Evolutionary conservation across 2,329 filamentous ascomycete genomes (phyloP), one percentile per base, ranked within the genome.

Genomic region (Chalaropsis thielavioides): DNA sequence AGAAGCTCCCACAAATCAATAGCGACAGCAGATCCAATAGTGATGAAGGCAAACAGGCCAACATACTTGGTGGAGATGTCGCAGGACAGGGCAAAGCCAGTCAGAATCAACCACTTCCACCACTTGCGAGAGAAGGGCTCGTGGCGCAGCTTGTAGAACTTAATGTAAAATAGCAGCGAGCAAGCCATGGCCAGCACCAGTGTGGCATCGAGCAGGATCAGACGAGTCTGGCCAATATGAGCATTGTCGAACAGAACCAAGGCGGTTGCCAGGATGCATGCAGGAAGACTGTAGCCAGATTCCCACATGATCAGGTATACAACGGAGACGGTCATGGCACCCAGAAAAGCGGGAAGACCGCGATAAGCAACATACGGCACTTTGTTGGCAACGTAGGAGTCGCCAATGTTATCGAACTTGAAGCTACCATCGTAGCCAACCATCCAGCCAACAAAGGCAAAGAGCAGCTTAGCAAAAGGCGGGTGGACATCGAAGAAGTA

Each of bases 401-500:
- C 94, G 73, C 94, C 94, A 75, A 99, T 99, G 79, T 97, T 99
- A 71, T 99, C 94, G 76, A 99, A 99, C 73, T 96, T 85, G 78
- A 97, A 99, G 73, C 92, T 86, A 70, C 94, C 94, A 78, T 97
- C 90, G 75, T 95, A 99, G 72, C 94, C 94, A 63, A 97, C 89
- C 64, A 97, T 83, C 94, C 94, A 99, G 74, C 94, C 94, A 78
- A 96, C 91, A 69, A 96, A 84, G 70, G 92, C 94, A 74, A 97
- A 97, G 62, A 99, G 86, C 67, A 99, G 90, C 81, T 99, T 99
- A 76, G 90, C 94, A 71, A 99, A 95, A 17, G 94, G 94, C 70
- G 94, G 94, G 76, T 99, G 94, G 64, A 99, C 94, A 79, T 99
- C 94, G 85, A 99, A 99, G 82, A 99, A 99, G 80, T 97, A 99